These are phyloP conservation scores for Arabis alpina DNA, from an alignment of 345 rosid species.

Conservation along the genomic window DNA sequence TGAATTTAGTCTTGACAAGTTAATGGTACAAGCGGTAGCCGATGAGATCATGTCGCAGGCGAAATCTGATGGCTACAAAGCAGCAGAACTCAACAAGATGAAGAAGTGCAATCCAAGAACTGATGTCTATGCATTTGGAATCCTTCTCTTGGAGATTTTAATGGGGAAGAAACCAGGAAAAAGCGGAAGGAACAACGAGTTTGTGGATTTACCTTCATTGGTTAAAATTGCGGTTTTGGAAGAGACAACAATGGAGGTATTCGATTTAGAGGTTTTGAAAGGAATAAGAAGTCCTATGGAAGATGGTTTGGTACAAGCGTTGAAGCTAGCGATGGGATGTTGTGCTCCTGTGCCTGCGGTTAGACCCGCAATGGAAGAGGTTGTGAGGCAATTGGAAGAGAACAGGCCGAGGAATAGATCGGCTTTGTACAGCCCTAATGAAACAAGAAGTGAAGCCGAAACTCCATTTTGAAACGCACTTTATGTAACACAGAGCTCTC, in stretches of 20 bases:
- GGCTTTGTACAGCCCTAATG: slow-evolving; percentile 75
- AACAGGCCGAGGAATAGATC: slow-evolving; percentile 81
- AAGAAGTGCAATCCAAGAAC: slow-evolving; percentile 84
- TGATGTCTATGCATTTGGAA: slow-evolving; percentile 79
- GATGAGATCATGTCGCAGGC: slow-evolving; percentile 80
- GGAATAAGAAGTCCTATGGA: slow-evolving; percentile 85
- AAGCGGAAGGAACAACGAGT: slow-evolving; percentile 55
- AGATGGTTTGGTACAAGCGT: slow-evolving; percentile 76
- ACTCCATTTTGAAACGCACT: slow-evolving; percentile 60
- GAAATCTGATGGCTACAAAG: slow-evolving; percentile 75
- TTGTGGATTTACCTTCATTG: slow-evolving; percentile 67
- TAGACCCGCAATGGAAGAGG: slow-evolving; percentile 85
- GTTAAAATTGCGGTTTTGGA: slow-evolving; percentile 83
- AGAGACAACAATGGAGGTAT: slow-evolving; percentile 82
- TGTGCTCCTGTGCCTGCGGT: slow-evolving; percentile 74
- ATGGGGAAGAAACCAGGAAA: slow-evolving; percentile 83
- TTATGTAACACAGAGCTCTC: background rate
- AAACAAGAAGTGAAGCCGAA: slow-evolving; percentile 73
- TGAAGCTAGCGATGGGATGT: slow-evolving; percentile 90
- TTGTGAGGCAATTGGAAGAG: slow-evolving; percentile 82
- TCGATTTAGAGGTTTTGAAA: slow-evolving; percentile 67
- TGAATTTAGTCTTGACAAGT: slow-evolving; percentile 79
- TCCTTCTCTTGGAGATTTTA: slow-evolving; percentile 71
- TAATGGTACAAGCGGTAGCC: slow-evolving; percentile 77
- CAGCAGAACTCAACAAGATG: slow-evolving; percentile 81